Conservation (phyloP, 2,329 filamentous ascomycete species). For the Aspergillus thermomutatus region DNA sequence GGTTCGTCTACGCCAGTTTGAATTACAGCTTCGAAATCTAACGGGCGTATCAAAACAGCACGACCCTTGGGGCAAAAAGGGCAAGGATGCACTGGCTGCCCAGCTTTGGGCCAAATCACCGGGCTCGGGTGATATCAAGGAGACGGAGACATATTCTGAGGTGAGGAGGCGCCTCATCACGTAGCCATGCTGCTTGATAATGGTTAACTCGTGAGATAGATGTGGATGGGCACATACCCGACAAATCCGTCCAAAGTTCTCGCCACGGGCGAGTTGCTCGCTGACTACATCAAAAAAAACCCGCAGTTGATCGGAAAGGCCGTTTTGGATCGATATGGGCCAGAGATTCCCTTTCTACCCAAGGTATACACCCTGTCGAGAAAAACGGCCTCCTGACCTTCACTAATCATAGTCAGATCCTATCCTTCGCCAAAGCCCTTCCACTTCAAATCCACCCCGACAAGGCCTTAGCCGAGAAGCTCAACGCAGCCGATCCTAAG, state of each 20-base stretch:
- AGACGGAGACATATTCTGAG: constrained; percentile 62
- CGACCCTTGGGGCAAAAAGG: constrained; percentile 70
- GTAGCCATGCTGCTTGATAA: background rate
- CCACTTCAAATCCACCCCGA: constrained; percentile 74
- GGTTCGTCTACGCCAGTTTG: constrained; percentile 18
- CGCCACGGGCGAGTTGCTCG: constrained; percentile 60
- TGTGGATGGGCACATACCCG: constrained; percentile 78
- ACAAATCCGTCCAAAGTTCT: constrained; percentile 64
- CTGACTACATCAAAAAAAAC: constrained; percentile 62
- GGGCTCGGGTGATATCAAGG: constrained; percentile 61
- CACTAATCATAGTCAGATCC: constrained; percentile 45
- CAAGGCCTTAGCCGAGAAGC: constrained; percentile 60
- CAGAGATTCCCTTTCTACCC: constrained; percentile 67
- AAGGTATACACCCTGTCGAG: constrained; percentile 48
- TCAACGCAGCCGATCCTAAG: constrained; percentile 62
- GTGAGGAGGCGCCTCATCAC: constrained; percentile 25
- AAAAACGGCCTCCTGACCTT: background rate
- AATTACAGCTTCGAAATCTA: background rate
- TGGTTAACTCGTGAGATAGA: constrained; percentile 28
- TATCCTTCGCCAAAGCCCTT: constrained; percentile 72
- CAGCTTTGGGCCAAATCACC: constrained; percentile 63
- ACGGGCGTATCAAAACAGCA: constrained; percentile 36
- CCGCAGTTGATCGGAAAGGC: constrained; percentile 62
- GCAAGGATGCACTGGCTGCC: constrained; percentile 63
- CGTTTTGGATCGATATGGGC: constrained; percentile 59